Percentiles rank a stretch among this genome's conserved stretches.
Evolutionary conservation across 2,329 filamentous ascomycete species (phyloP).

Genomic region (Scedosporium boydii): DNA sequence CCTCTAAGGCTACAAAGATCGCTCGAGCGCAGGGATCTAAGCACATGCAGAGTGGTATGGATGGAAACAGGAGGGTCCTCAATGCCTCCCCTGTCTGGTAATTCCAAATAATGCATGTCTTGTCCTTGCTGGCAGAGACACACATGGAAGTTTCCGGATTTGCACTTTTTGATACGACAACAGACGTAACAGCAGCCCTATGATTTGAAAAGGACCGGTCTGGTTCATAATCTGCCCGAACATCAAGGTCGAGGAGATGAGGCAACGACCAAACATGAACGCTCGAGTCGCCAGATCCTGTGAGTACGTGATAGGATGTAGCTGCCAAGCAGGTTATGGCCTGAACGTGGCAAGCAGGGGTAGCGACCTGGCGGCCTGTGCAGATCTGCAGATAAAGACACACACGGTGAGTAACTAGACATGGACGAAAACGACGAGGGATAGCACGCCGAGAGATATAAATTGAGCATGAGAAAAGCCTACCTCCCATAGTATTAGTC

Average conservation of each 20-base stretch:
- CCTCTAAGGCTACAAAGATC: slow-evolving; percentile 70
- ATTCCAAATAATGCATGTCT: slow-evolving; percentile 88
- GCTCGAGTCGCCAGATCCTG: slow-evolving; percentile 77
- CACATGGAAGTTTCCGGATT: slow-evolving; percentile 67
- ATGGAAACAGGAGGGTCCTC: slow-evolving; percentile 71
- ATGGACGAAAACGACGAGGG: not conserved
- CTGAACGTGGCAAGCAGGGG: slow-evolving; percentile 70
- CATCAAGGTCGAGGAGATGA: slow-evolving; percentile 54
- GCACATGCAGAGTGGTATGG: slow-evolving; percentile 59
- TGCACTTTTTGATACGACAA: slow-evolving; percentile 54
- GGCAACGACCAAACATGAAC: slow-evolving; percentile 86
- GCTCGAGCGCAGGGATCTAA: slow-evolving; percentile 79
- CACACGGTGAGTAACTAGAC: slow-evolving; percentile 11
- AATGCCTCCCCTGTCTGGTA: slow-evolving; percentile 69
- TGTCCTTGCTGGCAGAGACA: slow-evolving; percentile 75
- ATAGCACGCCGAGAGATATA: too few species aligned
- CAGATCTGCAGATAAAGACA: slow-evolving; percentile 40
- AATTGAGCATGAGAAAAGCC: slow-evolving; percentile 11
- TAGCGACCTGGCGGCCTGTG: slow-evolving; percentile 68
- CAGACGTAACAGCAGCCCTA: slow-evolving; percentile 59
- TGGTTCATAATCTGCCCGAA: slow-evolving; percentile 53
- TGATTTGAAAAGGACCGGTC: slow-evolving; percentile 71
- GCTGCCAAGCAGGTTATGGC: slow-evolving; percentile 66
- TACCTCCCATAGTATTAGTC: slow-evolving; percentile 90
- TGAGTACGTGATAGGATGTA: slow-evolving; percentile 63